Conservation (phyloP, 257 asterid genomes). For the Gentiana straminea region DNA sequence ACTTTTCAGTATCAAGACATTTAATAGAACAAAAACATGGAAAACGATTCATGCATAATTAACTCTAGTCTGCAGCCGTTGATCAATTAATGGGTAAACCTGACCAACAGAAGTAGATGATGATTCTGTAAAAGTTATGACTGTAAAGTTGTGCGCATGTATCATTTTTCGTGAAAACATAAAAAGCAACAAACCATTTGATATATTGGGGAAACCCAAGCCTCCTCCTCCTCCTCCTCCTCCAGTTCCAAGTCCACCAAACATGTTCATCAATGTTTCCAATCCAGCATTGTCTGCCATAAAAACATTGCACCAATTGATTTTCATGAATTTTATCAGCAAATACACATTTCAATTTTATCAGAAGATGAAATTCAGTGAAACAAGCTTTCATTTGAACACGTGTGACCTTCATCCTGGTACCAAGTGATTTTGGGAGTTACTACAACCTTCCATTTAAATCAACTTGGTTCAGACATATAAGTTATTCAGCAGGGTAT, state of each 20-base stretch:
- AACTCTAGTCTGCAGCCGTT: too few relatives aligned
- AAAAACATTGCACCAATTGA: not conserved
- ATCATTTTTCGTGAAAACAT: too few relatives aligned
- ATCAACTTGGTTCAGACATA: not conserved
- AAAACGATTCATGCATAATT: too few relatives aligned
- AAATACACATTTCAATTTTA: not conserved
- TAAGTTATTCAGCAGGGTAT: too few relatives aligned
- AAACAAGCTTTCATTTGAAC: not conserved
- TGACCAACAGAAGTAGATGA: too few relatives aligned
- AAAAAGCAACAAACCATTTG: constrained; percentile 16
- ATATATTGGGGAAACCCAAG: constrained; percentile 17
- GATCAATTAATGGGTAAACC: too few relatives aligned
- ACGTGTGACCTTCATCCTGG: not conserved
- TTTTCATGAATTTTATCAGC: constrained; percentile 8
- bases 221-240: constrained; percentile 14
- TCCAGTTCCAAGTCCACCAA: constrained; percentile 34
- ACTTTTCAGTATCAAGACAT: not conserved
- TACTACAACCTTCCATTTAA: too few relatives aligned
- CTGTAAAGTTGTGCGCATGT: too few relatives aligned
- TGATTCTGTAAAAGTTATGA: too few relatives aligned
- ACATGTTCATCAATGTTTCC: constrained; percentile 35
- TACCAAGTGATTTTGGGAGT: not conserved
- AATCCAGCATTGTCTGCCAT: constrained; percentile 15
- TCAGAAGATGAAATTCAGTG: not conserved
- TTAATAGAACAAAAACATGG: not conserved